Evolutionary conservation across 176 grass and related monocot genomes (phyloP).

Genomic region (Triticum urartu): DNA sequence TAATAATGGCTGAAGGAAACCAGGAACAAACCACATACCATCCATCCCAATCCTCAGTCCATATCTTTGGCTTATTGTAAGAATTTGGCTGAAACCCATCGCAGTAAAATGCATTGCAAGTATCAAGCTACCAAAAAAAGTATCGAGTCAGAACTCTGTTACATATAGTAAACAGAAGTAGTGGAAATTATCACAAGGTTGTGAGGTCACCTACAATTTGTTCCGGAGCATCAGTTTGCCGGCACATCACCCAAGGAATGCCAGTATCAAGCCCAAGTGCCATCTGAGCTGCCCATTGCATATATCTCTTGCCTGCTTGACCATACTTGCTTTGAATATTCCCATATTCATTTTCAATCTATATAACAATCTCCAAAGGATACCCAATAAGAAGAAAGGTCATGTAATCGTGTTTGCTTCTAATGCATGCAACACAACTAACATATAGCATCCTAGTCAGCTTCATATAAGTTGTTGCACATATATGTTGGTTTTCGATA

Average conservation of each 20-base stretch:
- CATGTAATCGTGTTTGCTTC: neutral
- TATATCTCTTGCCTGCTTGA: slow-evolving; percentile 83
- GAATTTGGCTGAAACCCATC: slow-evolving; percentile 89
- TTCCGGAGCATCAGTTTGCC: slow-evolving; percentile 87
- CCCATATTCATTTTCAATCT: slow-evolving; percentile 99
- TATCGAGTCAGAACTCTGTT: slow-evolving; percentile 13
- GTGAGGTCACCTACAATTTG: slow-evolving; percentile 60
- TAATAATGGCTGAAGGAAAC: neutral
- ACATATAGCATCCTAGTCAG: neutral
- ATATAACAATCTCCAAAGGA: slow-evolving; percentile 37
- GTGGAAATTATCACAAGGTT: slow-evolving; percentile 28
- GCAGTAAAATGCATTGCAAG: slow-evolving; percentile 98
- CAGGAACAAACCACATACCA: slow-evolving; percentile 54
- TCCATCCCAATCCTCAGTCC: slow-evolving; percentile 98
- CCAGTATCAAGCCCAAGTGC: slow-evolving; percentile 78
- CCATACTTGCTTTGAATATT: slow-evolving; percentile 76
- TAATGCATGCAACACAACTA: slow-evolving; percentile 11
- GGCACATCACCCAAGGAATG: slow-evolving; percentile 94
- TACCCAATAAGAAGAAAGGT: slow-evolving; percentile 23
- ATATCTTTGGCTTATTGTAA: slow-evolving; percentile 71
- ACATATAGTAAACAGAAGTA: neutral
- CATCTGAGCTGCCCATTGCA: slow-evolving; percentile 88
- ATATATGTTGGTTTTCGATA: neutral
- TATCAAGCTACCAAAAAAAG: slow-evolving; percentile 57
- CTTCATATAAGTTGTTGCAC: neutral